Base-by-base conservation (phyloP, 2,329 filamentous ascomycete species). In the Colletotrichum euphorbiae region DNA sequence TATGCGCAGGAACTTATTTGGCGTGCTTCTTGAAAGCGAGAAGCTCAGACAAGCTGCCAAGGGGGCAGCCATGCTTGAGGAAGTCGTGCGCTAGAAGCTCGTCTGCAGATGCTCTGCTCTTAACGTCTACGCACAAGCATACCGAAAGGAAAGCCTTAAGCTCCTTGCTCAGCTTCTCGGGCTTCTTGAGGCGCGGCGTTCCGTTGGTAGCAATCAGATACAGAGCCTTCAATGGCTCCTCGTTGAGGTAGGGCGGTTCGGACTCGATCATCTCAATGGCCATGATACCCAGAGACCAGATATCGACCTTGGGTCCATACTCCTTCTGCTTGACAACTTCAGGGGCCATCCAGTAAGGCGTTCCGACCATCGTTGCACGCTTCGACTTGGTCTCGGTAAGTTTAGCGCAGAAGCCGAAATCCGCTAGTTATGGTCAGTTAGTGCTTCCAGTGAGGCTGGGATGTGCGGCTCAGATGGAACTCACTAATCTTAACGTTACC, bases 201-300 rank as follows among this genome's bases (percentile, higher is more conserved):
- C 96, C 96, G 82, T 98, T 98, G 63, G 96, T 99, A 54, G 96
- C 96, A 77, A 99, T 99, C 70, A 99, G 88, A 79, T 97, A 99
- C 52, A 99, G 87, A 7, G 96, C 96, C 85, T 98, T 98, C 64
- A 99, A 88, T 0, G 96, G 96, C 80, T 98, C 95, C 81, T 98
- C 96, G 81, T 98, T 98, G 42, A 98, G 88, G 79, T 99, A 99
- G 0, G 96, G 96, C 6, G 96, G 96, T 80, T 99, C 96, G 17
- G 93, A 97, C 79, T 99, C 96, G 76, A 98, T 98, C 96, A 99
- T 98, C 81, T 99, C 96, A 76, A 99, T 98, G 24, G 96, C 95
- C 96, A 98, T 99, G 82, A 99, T 99, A 76, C 96, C 96, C 70
- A 99, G 84, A 33, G 94, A 98, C 96, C 96, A 99, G 77, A 98